These are phyloP conservation scores for Rhizopus arrhizus DNA, from an alignment of 371 early-diverging fungal genomes.

Conservation along the genomic window DNA sequence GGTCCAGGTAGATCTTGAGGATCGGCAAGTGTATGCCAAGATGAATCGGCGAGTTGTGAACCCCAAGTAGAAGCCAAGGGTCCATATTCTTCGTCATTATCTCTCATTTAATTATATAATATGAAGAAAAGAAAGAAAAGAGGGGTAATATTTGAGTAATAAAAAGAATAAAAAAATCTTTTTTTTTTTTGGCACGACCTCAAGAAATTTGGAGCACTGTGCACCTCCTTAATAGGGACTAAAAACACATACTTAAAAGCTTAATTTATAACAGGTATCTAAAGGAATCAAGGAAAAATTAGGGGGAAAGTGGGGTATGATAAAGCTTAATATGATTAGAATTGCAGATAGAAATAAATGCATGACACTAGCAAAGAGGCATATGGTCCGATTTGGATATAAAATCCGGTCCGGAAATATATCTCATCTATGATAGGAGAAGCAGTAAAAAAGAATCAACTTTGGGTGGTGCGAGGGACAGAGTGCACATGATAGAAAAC, in stretches of 20 bases:
- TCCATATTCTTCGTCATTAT: slow-evolving; percentile 24
- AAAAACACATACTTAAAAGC: neutral
- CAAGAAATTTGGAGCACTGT: too few relatives aligned
- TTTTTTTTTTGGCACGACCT: neutral
- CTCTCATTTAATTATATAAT: slow-evolving; percentile 10
- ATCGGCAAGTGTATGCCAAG: slow-evolving; percentile 27
- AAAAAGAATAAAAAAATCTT: too few relatives aligned
- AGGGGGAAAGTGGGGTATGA: too few relatives aligned
- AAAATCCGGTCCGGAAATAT: neutral
- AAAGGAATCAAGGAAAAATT: too few relatives aligned
- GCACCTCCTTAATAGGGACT: neutral
- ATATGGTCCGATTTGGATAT: neutral
- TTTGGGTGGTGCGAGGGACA: too few relatives aligned
- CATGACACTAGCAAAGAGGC: neutral
- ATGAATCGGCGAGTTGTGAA: slow-evolving; percentile 4
- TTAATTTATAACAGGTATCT: neutral
- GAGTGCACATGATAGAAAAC: neutral
- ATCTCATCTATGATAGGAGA: neutral
- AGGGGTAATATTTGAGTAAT: too few relatives aligned
- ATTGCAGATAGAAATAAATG: neutral
- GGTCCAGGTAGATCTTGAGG: slow-evolving; percentile 16
- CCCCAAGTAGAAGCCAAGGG: slow-evolving; percentile 25
- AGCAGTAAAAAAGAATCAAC: neutral
- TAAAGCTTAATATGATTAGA: neutral
- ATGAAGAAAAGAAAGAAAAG: too few relatives aligned